Base-by-base conservation (phyloP, 805 yeast genomes). In the Ogataea naganishii region DNA sequence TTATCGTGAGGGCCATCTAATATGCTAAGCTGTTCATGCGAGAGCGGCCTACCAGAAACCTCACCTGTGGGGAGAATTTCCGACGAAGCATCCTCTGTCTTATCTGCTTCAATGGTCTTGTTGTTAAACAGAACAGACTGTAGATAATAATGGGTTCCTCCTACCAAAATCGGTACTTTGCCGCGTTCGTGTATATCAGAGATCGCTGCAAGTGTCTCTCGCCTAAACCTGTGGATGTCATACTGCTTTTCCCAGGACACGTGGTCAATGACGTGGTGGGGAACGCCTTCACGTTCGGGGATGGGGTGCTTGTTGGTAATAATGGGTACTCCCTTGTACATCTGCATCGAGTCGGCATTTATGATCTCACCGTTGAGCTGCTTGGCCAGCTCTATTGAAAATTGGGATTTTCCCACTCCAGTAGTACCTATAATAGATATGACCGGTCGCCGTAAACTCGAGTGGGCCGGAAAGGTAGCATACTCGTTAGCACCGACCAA, bases 271-370 rank as follows among this genome's bases (percentile, higher is more conserved):
- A 92, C 76, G 60, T 88, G 95, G 47, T 92, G 98, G 0, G 74
- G 68, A 0, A 92, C 48, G 0, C 85, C 89, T 5, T 66, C 61
- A 21, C 95, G 62, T 40, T 89, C 96, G 0, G 58, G 61, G 1
- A 80, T 36, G 0, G 98, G 97, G 44, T 92, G 97, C 46, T 92
- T 92, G 47, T 92, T 92, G 11, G 98, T 83, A 36, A 92, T 84
- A 8, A 73, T 72, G 10, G 80, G 84, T 1, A 75, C 57, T 0
- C 72, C 77, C 23, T 62, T 57, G 53, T 92, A 92, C 64, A 92
- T 81, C 55, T 92, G 98, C 96, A 92, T 88, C 1, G 97, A 85
- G 51, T 92, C 98, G 0, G 95, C 95, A 54, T 92, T 92, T 39
- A 92, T 81, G 39, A 92, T 66, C 49, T 92, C 97, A 14, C 97